A percentile compares a stretch with the other conserved stretches of the same genome.
phyloP scores from a whole-genome alignment of 2,329 filamentous ascomycete genomes.

The Dendryphion nanum region DNA sequence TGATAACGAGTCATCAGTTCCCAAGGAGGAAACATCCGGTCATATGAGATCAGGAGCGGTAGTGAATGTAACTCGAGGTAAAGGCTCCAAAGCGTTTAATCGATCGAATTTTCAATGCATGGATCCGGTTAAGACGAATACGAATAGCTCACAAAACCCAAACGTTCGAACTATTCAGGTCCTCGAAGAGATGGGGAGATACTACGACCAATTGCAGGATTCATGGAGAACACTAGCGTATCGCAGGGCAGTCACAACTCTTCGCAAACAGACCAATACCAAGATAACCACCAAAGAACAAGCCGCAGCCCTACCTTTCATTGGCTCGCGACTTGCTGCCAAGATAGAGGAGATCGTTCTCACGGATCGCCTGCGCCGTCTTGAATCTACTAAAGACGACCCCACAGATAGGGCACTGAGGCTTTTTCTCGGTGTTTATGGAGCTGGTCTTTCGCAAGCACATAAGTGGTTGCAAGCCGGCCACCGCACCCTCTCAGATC shows the following conservation, averaged over 20 bases:
- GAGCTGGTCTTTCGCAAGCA: constrained; percentile 69
- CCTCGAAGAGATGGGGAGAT: constrained; percentile 73
- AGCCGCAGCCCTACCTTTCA: constrained; percentile 64
- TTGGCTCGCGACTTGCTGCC: constrained; percentile 70
- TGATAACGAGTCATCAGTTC: constrained; percentile 19
- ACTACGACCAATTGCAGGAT: constrained; percentile 74
- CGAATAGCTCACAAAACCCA: constrained; percentile 55
- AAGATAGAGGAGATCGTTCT: constrained; percentile 89
- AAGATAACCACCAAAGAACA: constrained; percentile 69
- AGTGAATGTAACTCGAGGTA: constrained; percentile 2
- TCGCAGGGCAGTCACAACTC: constrained; percentile 70
- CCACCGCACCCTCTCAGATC: constrained; percentile 70
- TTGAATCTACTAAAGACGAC: constrained; percentile 70
- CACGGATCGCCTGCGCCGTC: constrained; percentile 67
- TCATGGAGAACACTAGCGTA: constrained; percentile 76
- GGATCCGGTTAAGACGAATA: constrained; percentile 51
- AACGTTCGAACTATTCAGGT: constrained; percentile 75
- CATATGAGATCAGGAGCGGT: constrained; percentile 13
- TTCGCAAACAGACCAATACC: constrained; percentile 60
- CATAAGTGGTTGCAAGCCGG: constrained; percentile 75
- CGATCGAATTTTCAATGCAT: constrained; percentile 57
- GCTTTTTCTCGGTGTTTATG: constrained; percentile 76
- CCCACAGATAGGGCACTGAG: constrained; percentile 64
- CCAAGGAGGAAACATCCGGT: too few relatives aligned
- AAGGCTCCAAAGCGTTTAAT: constrained; percentile 21